A percentile compares a stretch with the other conserved stretches of the same genome.
Evolutionary conservation across 306 rosid genomes (phyloP).

Genomic region (Rosa rugosa): DNA sequence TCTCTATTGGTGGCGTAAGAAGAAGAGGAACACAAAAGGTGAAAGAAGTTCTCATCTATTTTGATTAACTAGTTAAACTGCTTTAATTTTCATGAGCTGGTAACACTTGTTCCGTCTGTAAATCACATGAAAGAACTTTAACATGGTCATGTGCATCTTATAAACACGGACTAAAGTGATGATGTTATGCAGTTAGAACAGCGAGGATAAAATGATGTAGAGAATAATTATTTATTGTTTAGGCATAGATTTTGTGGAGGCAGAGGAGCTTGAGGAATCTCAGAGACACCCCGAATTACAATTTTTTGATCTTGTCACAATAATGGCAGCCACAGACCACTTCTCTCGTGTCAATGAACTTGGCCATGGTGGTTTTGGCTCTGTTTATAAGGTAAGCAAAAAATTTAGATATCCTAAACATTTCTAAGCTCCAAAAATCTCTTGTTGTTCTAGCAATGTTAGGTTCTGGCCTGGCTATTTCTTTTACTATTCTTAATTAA

Average conservation of each 20-base stretch:
- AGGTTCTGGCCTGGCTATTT: neutral
- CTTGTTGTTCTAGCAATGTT: neutral
- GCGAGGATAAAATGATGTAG: neutral
- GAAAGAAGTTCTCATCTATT: neutral
- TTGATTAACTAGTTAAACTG: neutral
- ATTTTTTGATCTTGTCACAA: constrained; percentile 7
- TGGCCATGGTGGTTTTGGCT: constrained; percentile 28
- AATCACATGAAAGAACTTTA: neutral
- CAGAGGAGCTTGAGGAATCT: constrained; percentile 6
- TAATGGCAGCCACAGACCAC: constrained; percentile 9
- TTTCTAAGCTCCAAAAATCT: neutral
- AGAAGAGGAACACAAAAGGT: constrained; percentile 7
- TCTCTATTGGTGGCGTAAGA: constrained; percentile 9
- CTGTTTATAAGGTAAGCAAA: constrained; percentile 10
- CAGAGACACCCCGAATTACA: constrained; percentile 39
- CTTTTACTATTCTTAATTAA: neutral
- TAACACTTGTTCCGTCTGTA: neutral
- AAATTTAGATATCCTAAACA: neutral
- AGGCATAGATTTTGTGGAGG: neutral
- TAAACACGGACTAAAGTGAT: neutral
- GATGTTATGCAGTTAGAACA: too few species aligned
- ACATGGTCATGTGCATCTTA: neutral
- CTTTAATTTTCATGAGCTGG: neutral
- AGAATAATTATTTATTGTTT: neutral
- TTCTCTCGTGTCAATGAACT: constrained; percentile 19